These are phyloP conservation scores for Trifolium dubium DNA, from an alignment of 306 rosid genomes.

Conservation along the genomic window DNA sequence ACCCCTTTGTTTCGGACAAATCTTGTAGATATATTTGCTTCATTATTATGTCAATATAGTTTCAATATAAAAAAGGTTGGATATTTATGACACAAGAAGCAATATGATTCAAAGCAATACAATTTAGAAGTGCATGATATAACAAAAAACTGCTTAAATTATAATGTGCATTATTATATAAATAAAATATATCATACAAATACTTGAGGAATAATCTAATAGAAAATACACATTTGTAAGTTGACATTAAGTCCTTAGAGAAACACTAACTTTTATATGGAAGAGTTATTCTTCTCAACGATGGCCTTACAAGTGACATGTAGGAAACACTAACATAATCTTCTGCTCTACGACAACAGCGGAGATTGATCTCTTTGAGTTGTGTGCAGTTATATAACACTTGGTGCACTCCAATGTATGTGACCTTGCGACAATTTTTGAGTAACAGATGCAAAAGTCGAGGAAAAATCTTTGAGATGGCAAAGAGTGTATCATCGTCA, in stretches of 20 bases:
- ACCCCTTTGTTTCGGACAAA: too few species aligned
- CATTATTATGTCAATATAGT: too few species aligned
- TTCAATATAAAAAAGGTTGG: too few species aligned
- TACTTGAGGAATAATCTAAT: too few species aligned
- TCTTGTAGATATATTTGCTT: too few species aligned
- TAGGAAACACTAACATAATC: constrained; percentile 40
- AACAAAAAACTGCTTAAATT: too few species aligned
- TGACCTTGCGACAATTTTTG: constrained; percentile 50
- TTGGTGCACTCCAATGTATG: constrained; percentile 56
- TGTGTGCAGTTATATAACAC: constrained; percentile 56
- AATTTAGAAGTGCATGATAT: too few species aligned
- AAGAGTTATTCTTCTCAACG: constrained; percentile 56
- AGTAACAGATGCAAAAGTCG: constrained; percentile 52
- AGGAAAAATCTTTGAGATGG: constrained; percentile 56
- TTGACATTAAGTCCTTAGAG: too few species aligned
- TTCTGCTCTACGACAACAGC: constrained; percentile 44
- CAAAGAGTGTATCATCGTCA: constrained; percentile 54
- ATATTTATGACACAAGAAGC: background rate
- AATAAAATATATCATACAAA: too few species aligned
- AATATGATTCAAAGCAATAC: too few species aligned
- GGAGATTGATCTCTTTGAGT: constrained; percentile 65
- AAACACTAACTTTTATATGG: constrained; percentile 17
- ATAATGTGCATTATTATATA: too few species aligned
- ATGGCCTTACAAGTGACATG: constrained; percentile 56
- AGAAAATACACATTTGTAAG: too few species aligned